Evolutionary conservation across 192 early-diverging fungal species (phyloP).

Genomic region (Gryganskiella cystojenkinii): DNA sequence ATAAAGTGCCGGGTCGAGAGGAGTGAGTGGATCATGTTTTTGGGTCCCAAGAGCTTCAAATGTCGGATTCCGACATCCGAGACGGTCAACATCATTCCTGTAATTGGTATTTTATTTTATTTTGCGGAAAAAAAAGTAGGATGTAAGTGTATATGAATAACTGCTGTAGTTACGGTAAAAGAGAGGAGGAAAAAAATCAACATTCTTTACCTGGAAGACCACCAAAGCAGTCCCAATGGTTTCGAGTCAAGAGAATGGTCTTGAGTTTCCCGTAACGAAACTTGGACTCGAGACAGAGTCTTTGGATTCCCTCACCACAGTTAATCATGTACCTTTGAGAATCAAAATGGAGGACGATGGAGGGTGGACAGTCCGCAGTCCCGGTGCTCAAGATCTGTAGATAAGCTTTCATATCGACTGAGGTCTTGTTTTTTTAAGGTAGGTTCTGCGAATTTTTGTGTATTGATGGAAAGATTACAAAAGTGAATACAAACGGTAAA

Average conservation of each 20-base stretch:
- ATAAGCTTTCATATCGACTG: conserved; percentile 63
- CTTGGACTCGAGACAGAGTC: conserved; percentile 83
- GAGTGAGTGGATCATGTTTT: conserved; percentile 84
- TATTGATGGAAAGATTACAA: too few species aligned
- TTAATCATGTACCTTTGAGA: conserved; percentile 90
- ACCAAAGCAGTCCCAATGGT: conserved; percentile 87
- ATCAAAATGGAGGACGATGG: conserved; percentile 82
- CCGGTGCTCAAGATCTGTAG: conserved; percentile 61
- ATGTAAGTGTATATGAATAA: too few species aligned
- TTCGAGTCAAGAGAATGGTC: conserved; percentile 84
- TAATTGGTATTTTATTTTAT: too few species aligned
- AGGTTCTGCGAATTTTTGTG: too few species aligned
- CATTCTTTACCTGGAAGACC: conserved; percentile 89
- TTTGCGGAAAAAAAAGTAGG: too few species aligned
- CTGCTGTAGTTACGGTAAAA: too few species aligned
- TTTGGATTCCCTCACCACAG: conserved; percentile 91
- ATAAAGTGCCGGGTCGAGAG: conserved; percentile 85
- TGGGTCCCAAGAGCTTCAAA: conserved; percentile 76
- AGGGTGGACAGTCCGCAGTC: conserved; percentile 63
- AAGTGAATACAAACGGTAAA: too few species aligned
- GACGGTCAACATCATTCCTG: conserved; percentile 92
- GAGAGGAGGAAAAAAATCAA: too few species aligned
- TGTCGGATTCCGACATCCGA: conserved; percentile 76
- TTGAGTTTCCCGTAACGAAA: conserved; percentile 77
- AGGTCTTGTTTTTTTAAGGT: too few species aligned